Evolutionary conservation across 2,329 filamentous ascomycete genomes (phyloP).

Genomic region (Fusarium sp.): DNA sequence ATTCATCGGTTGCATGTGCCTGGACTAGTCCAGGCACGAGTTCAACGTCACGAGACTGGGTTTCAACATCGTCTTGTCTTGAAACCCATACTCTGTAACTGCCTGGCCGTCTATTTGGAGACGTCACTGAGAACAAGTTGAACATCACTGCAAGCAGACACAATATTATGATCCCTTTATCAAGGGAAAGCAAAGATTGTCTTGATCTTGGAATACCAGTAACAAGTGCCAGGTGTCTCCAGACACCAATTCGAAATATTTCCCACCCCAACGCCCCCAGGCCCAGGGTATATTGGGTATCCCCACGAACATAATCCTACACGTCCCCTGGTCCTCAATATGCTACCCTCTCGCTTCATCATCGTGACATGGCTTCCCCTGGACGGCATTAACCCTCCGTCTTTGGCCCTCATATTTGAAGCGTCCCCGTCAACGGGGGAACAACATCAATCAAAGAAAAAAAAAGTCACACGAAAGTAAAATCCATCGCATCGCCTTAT

Average conservation of each 20-base stretch:
- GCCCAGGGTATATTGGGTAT: constrained; percentile 47
- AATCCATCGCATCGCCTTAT: constrained; percentile 15
- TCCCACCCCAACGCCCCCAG: constrained; percentile 43
- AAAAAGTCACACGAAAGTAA: constrained; percentile 3
- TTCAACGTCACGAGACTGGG: neutral
- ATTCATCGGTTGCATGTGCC: neutral
- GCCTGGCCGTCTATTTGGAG: neutral
- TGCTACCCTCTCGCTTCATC: constrained; percentile 9
- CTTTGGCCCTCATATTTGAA: neutral
- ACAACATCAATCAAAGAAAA: neutral
- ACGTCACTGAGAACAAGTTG: neutral
- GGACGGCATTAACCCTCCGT: constrained; percentile 15
- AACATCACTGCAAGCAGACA: neutral
- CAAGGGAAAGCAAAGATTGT: constrained; percentile 16
- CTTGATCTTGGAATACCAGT: constrained; percentile 20
- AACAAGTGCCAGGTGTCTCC: constrained; percentile 6
- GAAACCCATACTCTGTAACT: neutral
- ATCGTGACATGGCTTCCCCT: constrained; percentile 13
- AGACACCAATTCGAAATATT: constrained; percentile 29
- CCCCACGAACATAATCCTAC: constrained; percentile 40
- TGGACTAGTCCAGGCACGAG: neutral
- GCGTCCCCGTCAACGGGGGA: neutral
- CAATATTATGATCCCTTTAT: neutral
- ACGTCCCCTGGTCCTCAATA: constrained; percentile 15
- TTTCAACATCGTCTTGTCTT: neutral